These are phyloP conservation scores for Backusella australiensis DNA, from an alignment of 192 early-diverging fungal species.

Conservation along the genomic window DNA sequence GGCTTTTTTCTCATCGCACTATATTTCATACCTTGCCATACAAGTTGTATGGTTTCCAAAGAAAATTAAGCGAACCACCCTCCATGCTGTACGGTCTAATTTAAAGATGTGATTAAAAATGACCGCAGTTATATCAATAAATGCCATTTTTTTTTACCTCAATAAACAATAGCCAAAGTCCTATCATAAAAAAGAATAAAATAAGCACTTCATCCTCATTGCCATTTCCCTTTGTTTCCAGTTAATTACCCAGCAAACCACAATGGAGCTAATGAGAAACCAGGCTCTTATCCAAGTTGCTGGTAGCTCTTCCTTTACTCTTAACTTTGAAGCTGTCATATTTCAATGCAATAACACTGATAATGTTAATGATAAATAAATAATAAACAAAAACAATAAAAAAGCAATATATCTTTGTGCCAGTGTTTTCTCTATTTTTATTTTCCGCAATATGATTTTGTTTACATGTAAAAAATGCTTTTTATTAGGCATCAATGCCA, in stretches of 20 bases:
- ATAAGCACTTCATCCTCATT: not conserved
- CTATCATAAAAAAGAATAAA: conserved; percentile 14
- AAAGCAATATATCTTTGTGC: not conserved
- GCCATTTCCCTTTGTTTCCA: not conserved
- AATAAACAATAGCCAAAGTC: conserved; percentile 34
- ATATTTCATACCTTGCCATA: conserved; percentile 30
- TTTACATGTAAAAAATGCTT: no score
- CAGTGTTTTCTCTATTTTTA: not conserved
- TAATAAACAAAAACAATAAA: not conserved
- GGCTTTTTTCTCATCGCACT: not conserved
- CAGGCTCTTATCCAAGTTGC: conserved; percentile 23
- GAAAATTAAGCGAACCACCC: conserved; percentile 23
- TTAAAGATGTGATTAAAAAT: not conserved
- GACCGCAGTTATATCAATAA: not conserved
- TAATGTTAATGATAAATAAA: not conserved
- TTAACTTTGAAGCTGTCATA: not conserved
- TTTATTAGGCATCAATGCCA: no score
- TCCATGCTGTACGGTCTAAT: conserved; percentile 31
- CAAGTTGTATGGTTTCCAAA: conserved; percentile 36
- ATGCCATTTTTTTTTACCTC: conserved; percentile 7
- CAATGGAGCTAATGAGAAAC: conserved; percentile 22
- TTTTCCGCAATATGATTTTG: not conserved
- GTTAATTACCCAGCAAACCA: conserved; percentile 29
- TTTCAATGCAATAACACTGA: not conserved
- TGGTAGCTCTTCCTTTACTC: conserved; percentile 5